phyloP scores from a whole-genome alignment of 75 land plant species.

The Sequoia sempervirens region DNA sequence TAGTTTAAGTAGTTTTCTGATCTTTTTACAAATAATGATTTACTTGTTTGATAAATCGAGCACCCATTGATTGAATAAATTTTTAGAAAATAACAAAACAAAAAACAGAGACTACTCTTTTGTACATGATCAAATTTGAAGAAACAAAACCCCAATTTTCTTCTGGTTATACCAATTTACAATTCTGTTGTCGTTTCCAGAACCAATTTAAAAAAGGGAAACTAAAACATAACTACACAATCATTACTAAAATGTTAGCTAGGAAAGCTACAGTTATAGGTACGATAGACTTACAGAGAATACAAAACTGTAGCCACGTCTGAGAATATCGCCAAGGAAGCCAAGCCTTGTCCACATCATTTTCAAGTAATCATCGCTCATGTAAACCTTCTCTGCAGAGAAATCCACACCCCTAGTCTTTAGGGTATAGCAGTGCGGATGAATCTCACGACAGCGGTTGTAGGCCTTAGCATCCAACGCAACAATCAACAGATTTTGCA shows the following conservation, averaged over 20 bases:
- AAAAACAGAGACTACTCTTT: neutral
- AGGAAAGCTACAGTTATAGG: neutral
- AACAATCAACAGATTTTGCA: conserved; percentile 39
- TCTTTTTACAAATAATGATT: neutral
- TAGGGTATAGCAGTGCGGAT: conserved; percentile 8
- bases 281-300: conserved; percentile 10
- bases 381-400: conserved; percentile 13
- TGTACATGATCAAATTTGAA: neutral
- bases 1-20: no score
- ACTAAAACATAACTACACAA: neutral
- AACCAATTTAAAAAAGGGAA: neutral
- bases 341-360: conserved; percentile 91
- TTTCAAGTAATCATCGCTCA: conserved; percentile 54
- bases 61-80: neutral
- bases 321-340: conserved; percentile 13
- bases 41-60: neutral
- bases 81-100: neutral
- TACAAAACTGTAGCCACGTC: conserved; percentile 14
- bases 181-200: neutral
- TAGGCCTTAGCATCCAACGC: conserved; percentile 23
- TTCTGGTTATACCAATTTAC: neutral
- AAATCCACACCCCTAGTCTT: conserved; percentile 12
- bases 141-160: neutral
- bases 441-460: conserved; percentile 10
- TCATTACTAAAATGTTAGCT: neutral